Evolutionary conservation across 306 rosid genomes (phyloP).

Genomic region (Lathyrus sativus): DNA sequence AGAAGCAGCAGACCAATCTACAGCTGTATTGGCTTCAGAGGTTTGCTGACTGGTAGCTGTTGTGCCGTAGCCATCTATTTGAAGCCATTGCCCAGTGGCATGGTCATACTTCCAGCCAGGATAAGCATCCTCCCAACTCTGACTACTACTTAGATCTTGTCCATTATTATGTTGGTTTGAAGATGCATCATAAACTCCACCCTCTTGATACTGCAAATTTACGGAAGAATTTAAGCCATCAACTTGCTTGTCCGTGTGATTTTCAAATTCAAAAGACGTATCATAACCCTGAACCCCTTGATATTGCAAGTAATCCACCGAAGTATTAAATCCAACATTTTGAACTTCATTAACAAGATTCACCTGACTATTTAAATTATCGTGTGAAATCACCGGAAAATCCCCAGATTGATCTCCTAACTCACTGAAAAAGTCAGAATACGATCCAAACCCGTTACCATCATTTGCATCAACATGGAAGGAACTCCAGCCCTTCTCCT

Average conservation of each 20-base stretch:
- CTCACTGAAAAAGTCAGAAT: slow-evolving; percentile 76
- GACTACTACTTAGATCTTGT: slow-evolving; percentile 60
- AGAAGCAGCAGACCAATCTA: slow-evolving; percentile 48
- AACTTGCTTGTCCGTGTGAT: slow-evolving; percentile 46
- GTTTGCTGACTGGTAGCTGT: slow-evolving; percentile 41
- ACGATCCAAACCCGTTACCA: slow-evolving; percentile 58
- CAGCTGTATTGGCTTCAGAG: slow-evolving; percentile 40
- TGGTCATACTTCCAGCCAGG: slow-evolving; percentile 84
- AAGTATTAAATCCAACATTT: slow-evolving; percentile 39
- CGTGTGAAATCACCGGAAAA: slow-evolving; percentile 32
- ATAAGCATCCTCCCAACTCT: slow-evolving; percentile 74
- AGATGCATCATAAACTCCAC: slow-evolving; percentile 49
- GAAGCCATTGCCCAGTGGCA: slow-evolving; percentile 74
- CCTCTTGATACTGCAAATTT: slow-evolving; percentile 47
- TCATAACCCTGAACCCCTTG: slow-evolving; percentile 51
- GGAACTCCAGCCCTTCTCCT: slow-evolving; percentile 80
- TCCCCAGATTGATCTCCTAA: slow-evolving; percentile 53
- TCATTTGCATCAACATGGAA: slow-evolving; percentile 69
- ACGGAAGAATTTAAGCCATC: slow-evolving; percentile 40
- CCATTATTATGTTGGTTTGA: slow-evolving; percentile 42
- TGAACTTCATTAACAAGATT: slow-evolving; percentile 41
- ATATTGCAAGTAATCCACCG: slow-evolving; percentile 45
- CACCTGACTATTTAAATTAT: slow-evolving; percentile 38
- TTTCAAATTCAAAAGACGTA: slow-evolving; percentile 42
- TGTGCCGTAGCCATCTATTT: slow-evolving; percentile 50